Conservation (phyloP, 805 yeast species). For the Candida multigemmis region DNA sequence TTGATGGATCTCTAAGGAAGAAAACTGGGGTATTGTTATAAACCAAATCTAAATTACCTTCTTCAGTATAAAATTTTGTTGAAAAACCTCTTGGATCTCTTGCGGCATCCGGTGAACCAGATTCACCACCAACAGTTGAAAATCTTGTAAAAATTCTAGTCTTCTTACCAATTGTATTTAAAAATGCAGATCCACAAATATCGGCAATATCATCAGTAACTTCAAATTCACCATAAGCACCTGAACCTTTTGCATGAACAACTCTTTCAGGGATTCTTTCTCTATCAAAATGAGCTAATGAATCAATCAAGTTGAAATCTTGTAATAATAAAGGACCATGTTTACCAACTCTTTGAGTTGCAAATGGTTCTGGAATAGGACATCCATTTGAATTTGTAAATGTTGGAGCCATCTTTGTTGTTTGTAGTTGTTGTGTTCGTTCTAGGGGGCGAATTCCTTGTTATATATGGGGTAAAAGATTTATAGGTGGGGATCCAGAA, state of each 20-base stretch:
- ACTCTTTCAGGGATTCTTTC: slow-evolving; percentile 91
- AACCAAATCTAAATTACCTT: slow-evolving; percentile 79
- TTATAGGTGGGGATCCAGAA: no score
- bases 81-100: slow-evolving; percentile 87
- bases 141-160: slow-evolving; percentile 68
- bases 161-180: slow-evolving; percentile 69
- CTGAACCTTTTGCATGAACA: slow-evolving; percentile 90
- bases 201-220: slow-evolving; percentile 81
- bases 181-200: slow-evolving; percentile 59
- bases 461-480: no score
- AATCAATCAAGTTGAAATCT: slow-evolving; percentile 73
- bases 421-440: no score
- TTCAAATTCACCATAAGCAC: slow-evolving; percentile 82
- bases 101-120: slow-evolving; percentile 73
- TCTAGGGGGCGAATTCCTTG: no score
- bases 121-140: slow-evolving; percentile 84
- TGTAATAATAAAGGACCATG: slow-evolving; percentile 77
- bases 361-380: slow-evolving; percentile 70
- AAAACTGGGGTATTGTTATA: slow-evolving; percentile 83
- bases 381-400: slow-evolving; percentile 69
- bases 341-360: slow-evolving; percentile 65
- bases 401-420: slow-evolving; percentile 38
- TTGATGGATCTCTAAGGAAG: slow-evolving; percentile 76
- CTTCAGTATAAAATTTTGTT: slow-evolving; percentile 72
- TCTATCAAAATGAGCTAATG: slow-evolving; percentile 80